Conservation (phyloP, 495 filamentous ascomycete species). For the Viridothelium virens region DNA sequence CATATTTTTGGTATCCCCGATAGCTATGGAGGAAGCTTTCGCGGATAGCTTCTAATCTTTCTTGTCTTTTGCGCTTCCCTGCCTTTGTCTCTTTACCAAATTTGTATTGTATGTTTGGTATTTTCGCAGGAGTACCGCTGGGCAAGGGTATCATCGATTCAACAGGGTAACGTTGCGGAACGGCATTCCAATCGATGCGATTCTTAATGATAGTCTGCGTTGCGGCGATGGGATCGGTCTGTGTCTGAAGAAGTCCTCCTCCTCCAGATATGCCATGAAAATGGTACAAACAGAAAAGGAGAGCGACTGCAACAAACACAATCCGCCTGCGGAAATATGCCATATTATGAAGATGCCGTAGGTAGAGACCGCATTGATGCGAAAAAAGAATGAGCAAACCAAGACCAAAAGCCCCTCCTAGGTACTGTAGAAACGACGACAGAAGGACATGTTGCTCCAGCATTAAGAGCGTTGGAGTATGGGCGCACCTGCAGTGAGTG, state of each 20-base stretch:
- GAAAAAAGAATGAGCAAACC: not conserved
- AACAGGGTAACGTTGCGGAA: constrained; percentile 23
- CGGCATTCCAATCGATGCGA: constrained; percentile 20
- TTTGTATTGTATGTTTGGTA: constrained; percentile 27
- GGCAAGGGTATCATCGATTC: constrained; percentile 17
- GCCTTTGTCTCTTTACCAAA: constrained; percentile 46
- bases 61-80: constrained; percentile 34
- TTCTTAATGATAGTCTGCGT: not conserved
- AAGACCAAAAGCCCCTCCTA: not conserved
- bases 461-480: constrained; percentile 2
- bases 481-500: not conserved
- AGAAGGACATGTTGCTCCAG: not conserved
- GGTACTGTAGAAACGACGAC: not conserved
- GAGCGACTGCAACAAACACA: constrained; percentile 2
- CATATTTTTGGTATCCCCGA: constrained; percentile 65
- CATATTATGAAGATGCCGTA: not conserved
- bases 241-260: not conserved
- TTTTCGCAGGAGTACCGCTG: constrained; percentile 14
- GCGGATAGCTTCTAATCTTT: constrained; percentile 53
- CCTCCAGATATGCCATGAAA: not conserved
- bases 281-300: constrained; percentile 5
- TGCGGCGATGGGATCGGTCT: not conserved
- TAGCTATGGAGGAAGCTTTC: constrained; percentile 63
- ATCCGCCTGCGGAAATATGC: constrained; percentile 10
- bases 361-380: constrained; percentile 3